A percentile compares a stretch with the other conserved stretches of the same genome.
Evolutionary conservation across 1,284 basidiomycete genomes (phyloP).

Genomic region (Sanghuangporus sanghuang): DNA sequence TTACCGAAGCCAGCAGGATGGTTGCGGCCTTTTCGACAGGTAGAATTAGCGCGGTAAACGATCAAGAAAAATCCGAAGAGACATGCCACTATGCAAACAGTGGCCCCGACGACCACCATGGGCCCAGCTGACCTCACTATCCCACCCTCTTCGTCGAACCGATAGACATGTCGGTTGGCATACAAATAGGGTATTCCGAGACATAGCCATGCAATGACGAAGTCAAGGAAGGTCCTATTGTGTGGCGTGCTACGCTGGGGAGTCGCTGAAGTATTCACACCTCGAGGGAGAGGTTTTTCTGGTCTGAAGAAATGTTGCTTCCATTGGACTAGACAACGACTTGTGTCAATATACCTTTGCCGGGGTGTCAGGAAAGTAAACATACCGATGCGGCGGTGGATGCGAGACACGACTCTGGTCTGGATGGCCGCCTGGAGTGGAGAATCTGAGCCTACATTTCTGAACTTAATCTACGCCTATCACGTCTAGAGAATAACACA

Average conservation of each 20-base stretch:
- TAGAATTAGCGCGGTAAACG: constrained; percentile 3
- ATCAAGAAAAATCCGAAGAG: constrained; percentile 17
- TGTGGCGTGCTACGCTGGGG: constrained; percentile 36
- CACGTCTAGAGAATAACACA: constrained; percentile 9
- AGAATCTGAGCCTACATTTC: constrained; percentile 32
- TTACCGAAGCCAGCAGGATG: constrained; percentile 70
- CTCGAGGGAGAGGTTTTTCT: constrained; percentile 52
- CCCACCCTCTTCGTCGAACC: constrained; percentile 56
- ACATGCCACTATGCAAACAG: constrained; percentile 60
- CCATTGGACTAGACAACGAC: constrained; percentile 49
- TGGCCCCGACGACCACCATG: constrained; percentile 56
- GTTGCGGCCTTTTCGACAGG: constrained; percentile 54
- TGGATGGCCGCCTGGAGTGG: constrained; percentile 45
- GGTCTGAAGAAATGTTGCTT: constrained; percentile 65
- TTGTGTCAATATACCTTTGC: not conserved
- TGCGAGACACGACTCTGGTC: constrained; percentile 61
- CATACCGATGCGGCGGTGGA: constrained; percentile 63
- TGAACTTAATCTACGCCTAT: not conserved
- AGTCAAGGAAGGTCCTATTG: constrained; percentile 45
- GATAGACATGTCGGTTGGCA: constrained; percentile 42
- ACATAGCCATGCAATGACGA: constrained; percentile 55
- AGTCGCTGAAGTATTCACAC: constrained; percentile 30
- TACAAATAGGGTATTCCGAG: constrained; percentile 73
- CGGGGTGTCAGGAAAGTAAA: constrained; percentile 3
- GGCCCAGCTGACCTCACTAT: constrained; percentile 42